Percentiles rank a stretch among this genome's conserved stretches.
These are phyloP conservation scores for Pseudocercospora ulei DNA, from an alignment of 2,329 filamentous ascomycete species.

Conservation along the genomic window DNA sequence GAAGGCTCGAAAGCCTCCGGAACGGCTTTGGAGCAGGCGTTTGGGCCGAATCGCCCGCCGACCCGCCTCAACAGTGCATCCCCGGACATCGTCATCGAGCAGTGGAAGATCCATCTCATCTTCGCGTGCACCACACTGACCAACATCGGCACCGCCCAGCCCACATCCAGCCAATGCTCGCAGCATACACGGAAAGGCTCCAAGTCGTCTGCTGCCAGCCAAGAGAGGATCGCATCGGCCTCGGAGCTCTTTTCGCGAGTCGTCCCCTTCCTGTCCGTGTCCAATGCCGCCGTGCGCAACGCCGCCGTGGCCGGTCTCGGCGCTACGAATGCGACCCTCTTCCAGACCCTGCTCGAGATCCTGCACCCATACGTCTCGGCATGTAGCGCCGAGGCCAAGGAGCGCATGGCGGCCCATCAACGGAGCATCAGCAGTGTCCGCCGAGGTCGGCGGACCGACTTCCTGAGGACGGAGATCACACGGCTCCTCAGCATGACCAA, in stretches of 20 bases:
- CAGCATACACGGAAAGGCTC: conserved; percentile 79
- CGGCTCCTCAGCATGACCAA: conserved; percentile 93
- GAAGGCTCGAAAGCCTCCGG: conserved; percentile 50
- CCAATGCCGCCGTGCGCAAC: conserved; percentile 70
- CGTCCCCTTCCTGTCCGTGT: conserved; percentile 73
- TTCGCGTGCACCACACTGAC: conserved; percentile 94
- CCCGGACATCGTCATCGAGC: conserved; percentile 81
- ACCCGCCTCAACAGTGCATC: conserved; percentile 54
- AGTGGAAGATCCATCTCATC: conserved; percentile 95
- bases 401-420: conserved; percentile 65
- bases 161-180: conserved; percentile 43
- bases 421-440: conserved; percentile 73
- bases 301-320: conserved; percentile 86
- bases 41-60: conserved; percentile 21
- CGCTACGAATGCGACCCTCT: conserved; percentile 90
- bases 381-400: conserved; percentile 80
- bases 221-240: conserved; percentile 77
- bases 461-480: conserved; percentile 84
- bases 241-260: conserved; percentile 82
- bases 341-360: conserved; percentile 79
- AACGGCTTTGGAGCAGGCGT: conserved; percentile 53
- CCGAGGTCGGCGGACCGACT: conserved; percentile 72
- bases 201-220: conserved; percentile 52
- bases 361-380: conserved; percentile 75
- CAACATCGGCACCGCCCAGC: conserved; percentile 50